Evolutionary conservation across 768 basidiomycete species (phyloP), one percentile per base, ranked within the genome.

Genomic region (Leccinum aurantiacum): DNA sequence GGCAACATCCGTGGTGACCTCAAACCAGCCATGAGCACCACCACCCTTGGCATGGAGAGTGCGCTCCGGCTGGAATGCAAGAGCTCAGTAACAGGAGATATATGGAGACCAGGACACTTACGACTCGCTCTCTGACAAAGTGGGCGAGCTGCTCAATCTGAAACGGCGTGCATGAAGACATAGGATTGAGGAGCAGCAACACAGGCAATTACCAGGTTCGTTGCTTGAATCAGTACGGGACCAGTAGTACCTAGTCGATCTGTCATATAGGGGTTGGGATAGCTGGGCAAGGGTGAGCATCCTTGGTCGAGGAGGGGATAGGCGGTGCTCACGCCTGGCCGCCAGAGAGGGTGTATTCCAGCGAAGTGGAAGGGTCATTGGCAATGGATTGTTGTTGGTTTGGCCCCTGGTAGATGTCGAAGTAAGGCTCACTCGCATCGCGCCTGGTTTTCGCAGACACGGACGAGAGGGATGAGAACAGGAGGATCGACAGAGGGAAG

Each of bases 41-140:
- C 6, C 64, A 13, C 60, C 63, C 33, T 65, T 65, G 27, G 64
- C 64, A 41, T 65, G 63, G 24, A 65, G 54, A 41, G 54, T 61
- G 31, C 64, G 63, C 57, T 65, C 63, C 9, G 64, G 64, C 63
- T 65, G 25, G 27, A 50, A 37, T 1, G 15, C 29, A 49, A 37
- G 31, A 22, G 37, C 6, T 27, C 22, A 44, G 31, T 15, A 53
- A 38, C 33, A 33, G 27, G 33, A 24, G 35, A 17, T 9, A 19
- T 17, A 14, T 10, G 25, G 11, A 2, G 15, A 29, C 14, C 38
- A 31, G 8, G 11, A 9, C 4, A 54, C 64, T 54, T 59, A 65
- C 63, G 46, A 65, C 64, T 56, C 64, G 59, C 54, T 65, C 64
- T 37, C 63, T 53, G 37, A 65, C 64, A 38, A 65, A 65, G 54